A percentile compares a stretch with the other conserved stretches of the same genome.
phyloP scores from a whole-genome alignment of 192 early-diverging fungal genomes.

The Spizellomyces sp. region DNA sequence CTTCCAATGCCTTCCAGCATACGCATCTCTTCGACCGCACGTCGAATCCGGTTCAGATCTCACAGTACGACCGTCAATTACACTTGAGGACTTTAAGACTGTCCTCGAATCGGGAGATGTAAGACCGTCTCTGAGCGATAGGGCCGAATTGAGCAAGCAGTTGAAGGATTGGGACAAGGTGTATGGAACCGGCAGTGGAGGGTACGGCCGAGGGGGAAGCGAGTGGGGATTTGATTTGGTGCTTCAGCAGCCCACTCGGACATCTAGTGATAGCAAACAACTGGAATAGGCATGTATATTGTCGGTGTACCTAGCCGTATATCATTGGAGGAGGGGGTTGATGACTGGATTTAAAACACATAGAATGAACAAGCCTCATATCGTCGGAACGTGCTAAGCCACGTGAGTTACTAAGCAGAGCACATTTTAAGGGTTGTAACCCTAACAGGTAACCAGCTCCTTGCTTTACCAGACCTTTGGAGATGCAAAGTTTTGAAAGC shows the following conservation, averaged over 20 bases:
- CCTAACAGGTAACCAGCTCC: no score
- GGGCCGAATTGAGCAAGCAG: constrained; percentile 29
- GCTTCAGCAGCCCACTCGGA: neutral
- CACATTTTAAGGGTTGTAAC: no score
- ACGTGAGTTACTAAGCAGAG: no score
- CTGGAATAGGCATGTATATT: neutral
- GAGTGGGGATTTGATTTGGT: constrained; percentile 32
- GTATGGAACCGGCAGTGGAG: constrained; percentile 31
- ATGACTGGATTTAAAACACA: no score
- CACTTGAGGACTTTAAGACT: constrained; percentile 15
- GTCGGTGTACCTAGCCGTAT: no score
- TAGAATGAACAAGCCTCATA: no score
- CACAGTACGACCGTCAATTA: neutral
- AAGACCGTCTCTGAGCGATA: constrained; percentile 30
- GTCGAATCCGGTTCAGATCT: neutral
- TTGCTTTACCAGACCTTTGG: no score
- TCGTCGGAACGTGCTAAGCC: no score
- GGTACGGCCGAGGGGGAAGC: constrained; percentile 7
- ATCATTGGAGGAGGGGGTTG: no score
- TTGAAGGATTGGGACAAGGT: constrained; percentile 35
- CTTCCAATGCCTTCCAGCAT: neutral
- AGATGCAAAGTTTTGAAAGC: no score
- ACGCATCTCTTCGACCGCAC: constrained; percentile 10
- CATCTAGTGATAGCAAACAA: neutral
- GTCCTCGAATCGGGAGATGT: constrained; percentile 36